These are phyloP conservation scores for Harrya chromipes DNA, from an alignment of 768 basidiomycete species.

Conservation along the genomic window DNA sequence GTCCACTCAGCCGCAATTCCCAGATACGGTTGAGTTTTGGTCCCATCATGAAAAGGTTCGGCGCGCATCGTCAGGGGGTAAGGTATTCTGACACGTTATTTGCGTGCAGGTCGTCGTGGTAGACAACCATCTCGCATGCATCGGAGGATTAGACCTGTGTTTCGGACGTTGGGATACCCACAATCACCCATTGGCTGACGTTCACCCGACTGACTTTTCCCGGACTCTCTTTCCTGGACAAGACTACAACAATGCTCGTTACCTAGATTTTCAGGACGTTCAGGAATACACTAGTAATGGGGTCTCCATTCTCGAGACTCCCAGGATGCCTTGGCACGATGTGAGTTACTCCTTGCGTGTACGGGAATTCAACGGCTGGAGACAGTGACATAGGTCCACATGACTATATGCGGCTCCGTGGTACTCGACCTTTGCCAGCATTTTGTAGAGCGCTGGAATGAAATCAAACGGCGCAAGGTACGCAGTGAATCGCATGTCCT, in stretches of 20 bases:
- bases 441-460: conserved; percentile 91
- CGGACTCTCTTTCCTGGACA: conserved; percentile 89
- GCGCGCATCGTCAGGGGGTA: not conserved
- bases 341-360: conserved; percentile 42
- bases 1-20: not conserved
- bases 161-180: conserved; percentile 98
- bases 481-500: conserved; percentile 1
- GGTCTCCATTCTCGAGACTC: conserved; percentile 62
- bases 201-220: conserved; percentile 81
- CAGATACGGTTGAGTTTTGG: conserved; percentile 83
- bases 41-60: conserved; percentile 83
- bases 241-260: conserved; percentile 90
- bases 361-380: not conserved
- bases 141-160: conserved; percentile 94
- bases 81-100: not conserved
- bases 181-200: conserved; percentile 87
- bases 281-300: conserved; percentile 70
- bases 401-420: conserved; percentile 75
- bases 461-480: conserved; percentile 81
- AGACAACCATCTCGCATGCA: conserved; percentile 80
- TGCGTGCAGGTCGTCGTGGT: conserved; percentile 63
- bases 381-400: conserved; percentile 56
- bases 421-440: conserved; percentile 93
- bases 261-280: conserved; percentile 83
- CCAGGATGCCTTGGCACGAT: conserved; percentile 96